Conservation (phyloP, 768 basidiomycete species). For the Russula compacta region DNA sequence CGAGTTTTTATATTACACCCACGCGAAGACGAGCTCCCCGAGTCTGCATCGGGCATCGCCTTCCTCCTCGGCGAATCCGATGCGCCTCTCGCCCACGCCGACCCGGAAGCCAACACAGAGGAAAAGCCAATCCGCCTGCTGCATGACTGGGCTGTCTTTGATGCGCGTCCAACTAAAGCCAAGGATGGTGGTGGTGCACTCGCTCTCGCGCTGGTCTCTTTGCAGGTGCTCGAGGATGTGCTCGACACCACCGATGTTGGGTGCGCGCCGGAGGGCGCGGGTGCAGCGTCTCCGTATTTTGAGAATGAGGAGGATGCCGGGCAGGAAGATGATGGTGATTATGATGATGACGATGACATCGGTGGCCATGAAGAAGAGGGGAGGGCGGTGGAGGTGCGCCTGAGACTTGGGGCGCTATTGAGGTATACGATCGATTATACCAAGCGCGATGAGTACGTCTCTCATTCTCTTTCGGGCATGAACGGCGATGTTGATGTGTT, state of each 20-base stretch:
- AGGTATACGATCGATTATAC: slow-evolving; percentile 44
- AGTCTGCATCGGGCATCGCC: slow-evolving; percentile 2
- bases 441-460: slow-evolving; percentile 41
- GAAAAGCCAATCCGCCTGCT: slow-evolving; percentile 49
- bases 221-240: slow-evolving; percentile 37
- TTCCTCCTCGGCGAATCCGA: slow-evolving; percentile 25
- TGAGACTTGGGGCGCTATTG: slow-evolving; percentile 41
- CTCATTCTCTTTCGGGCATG: neutral
- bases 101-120: neutral
- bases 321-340: slow-evolving; percentile 24
- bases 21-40: slow-evolving; percentile 11
- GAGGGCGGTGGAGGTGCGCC: slow-evolving; percentile 15
- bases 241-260: slow-evolving; percentile 28
- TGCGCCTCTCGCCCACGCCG: neutral
- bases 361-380: slow-evolving; percentile 21
- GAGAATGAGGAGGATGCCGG: slow-evolving; percentile 30
- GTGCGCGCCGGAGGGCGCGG: slow-evolving; percentile 43
- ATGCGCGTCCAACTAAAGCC: slow-evolving; percentile 29
- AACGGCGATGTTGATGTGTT: neutral
- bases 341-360: slow-evolving; percentile 20
- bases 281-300: slow-evolving; percentile 39
- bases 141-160: slow-evolving; percentile 52
- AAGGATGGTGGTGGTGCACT: neutral
- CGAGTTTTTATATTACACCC: slow-evolving; percentile 1
- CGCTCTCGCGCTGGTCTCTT: slow-evolving; percentile 36